Evolutionary conservation across 129 eudicot genomes (phyloP).

Genomic region (Rutidosis leptorrhynchoides): DNA sequence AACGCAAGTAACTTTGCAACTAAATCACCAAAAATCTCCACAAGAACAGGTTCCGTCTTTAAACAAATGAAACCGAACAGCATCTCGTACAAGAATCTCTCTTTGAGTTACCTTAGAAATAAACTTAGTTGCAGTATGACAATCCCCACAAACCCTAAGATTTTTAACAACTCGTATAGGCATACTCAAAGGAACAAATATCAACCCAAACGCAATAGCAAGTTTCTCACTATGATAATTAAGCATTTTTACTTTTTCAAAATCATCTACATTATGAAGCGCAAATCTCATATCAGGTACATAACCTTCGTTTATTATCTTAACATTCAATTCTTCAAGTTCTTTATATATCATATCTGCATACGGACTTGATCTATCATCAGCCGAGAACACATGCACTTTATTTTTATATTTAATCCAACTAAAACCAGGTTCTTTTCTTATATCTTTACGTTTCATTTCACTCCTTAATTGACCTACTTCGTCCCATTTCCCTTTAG

Average conservation of each 20-base stretch:
- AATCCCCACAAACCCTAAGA: constrained; percentile 87
- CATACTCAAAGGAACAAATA: constrained; percentile 55
- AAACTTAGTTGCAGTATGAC: constrained; percentile 79
- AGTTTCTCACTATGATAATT: constrained; percentile 91
- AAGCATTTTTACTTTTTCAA: constrained; percentile 73
- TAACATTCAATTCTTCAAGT: constrained; percentile 52
- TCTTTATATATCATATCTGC: constrained; percentile 57
- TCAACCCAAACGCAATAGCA: constrained; percentile 89
- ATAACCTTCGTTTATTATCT: constrained; percentile 74
- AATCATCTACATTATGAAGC: constrained; percentile 69
- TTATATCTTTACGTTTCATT: constrained; percentile 73
- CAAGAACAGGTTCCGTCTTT: constrained; percentile 90
- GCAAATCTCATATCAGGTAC: constrained; percentile 74
- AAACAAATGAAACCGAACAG: constrained; percentile 78
- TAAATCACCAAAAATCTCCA: constrained; percentile 87
- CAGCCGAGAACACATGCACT: constrained; percentile 90
- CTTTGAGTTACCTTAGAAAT: constrained; percentile 75
- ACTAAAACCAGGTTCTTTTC: constrained; percentile 85
- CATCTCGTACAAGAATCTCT: constrained; percentile 89
- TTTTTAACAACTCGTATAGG: constrained; percentile 79
- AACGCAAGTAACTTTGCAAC: neutral
- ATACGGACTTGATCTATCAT: constrained; percentile 71
- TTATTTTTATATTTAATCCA: constrained; percentile 86
- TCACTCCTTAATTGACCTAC: constrained; percentile 69
- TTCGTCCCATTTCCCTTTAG: constrained; percentile 70